Conservation (phyloP, 441 rosid species). For the Arabidopsis lyrata region DNA sequence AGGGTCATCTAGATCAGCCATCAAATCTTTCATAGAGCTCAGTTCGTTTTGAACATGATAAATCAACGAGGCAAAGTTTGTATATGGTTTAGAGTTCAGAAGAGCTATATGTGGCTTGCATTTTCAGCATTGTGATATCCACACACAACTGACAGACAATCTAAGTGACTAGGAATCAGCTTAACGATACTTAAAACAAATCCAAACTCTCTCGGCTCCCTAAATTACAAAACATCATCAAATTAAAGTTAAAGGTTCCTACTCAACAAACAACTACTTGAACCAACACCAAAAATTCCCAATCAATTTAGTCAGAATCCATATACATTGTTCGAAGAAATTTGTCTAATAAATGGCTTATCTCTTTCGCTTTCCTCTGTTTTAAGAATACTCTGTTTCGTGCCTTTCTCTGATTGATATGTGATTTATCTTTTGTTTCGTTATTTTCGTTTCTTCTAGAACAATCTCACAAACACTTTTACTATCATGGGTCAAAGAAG, state of each 20-base stretch:
- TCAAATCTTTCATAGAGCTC: background rate
- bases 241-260: too few relatives aligned
- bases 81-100: background rate
- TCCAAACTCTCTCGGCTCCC: too few relatives aligned
- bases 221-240: too few relatives aligned
- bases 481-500: too few relatives aligned
- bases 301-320: too few relatives aligned
- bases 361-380: background rate
- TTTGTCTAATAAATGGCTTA: background rate
- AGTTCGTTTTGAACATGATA: background rate
- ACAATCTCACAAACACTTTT: too few relatives aligned
- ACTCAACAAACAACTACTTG: too few relatives aligned
- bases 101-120: background rate
- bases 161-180: background rate
- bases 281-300: too few relatives aligned
- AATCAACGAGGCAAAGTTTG: background rate
- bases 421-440: background rate
- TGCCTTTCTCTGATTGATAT: background rate
- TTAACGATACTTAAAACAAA: too few relatives aligned
- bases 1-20: background rate
- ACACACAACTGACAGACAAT: background rate
- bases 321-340: too few relatives aligned
- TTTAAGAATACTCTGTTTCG: background rate
- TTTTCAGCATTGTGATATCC: slow-evolving; percentile 5
- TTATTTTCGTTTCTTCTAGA: too few relatives aligned